Percentiles rank a stretch among this genome's conserved stretches.
phyloP scores from a whole-genome alignment of 768 basidiomycete species.

The Auricularia sp. region DNA sequence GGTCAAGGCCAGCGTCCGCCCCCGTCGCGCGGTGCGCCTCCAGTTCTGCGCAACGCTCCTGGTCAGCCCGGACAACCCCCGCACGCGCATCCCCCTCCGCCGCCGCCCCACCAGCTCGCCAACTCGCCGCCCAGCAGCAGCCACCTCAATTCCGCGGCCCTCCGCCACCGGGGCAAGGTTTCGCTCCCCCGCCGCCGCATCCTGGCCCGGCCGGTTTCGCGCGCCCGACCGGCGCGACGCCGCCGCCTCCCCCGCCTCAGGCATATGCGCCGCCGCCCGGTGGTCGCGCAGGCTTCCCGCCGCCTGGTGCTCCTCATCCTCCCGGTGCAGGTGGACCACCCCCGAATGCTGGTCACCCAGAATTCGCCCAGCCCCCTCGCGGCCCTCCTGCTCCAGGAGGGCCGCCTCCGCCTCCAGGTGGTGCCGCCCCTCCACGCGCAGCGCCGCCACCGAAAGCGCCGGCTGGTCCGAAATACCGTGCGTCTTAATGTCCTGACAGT shows the following conservation, averaged over 20 bases:
- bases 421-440: conserved; percentile 18
- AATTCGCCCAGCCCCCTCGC: conserved; percentile 13
- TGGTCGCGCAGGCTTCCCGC: conserved; percentile 18
- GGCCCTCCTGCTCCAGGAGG: conserved; percentile 20
- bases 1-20: conserved; percentile 14
- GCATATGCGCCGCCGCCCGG: conserved; percentile 23
- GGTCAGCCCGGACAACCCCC: conserved; percentile 25
- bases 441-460: conserved; percentile 30
- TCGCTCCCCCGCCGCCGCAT: conserved; percentile 12
- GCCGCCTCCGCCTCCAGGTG: conserved; percentile 28
- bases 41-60: conserved; percentile 24
- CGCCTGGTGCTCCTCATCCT: conserved; percentile 12
- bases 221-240: conserved; percentile 24
- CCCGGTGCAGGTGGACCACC: conserved; percentile 10
- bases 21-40: conserved; percentile 17
- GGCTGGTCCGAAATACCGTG: conserved; percentile 50
- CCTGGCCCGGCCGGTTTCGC: conserved; percentile 24
- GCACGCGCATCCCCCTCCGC: conserved; percentile 20
- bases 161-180: conserved; percentile 15
- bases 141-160: conserved; percentile 19
- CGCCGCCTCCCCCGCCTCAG: conserved; percentile 30
- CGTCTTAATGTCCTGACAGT: conserved; percentile 18
- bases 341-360: not conserved
- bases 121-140: conserved; percentile 25
- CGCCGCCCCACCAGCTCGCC: conserved; percentile 22